Percentiles rank a stretch among this genome's conserved stretches.
These are phyloP conservation scores for Lactarius akahatsu DNA, from an alignment of 768 basidiomycete species.

Conservation along the genomic window DNA sequence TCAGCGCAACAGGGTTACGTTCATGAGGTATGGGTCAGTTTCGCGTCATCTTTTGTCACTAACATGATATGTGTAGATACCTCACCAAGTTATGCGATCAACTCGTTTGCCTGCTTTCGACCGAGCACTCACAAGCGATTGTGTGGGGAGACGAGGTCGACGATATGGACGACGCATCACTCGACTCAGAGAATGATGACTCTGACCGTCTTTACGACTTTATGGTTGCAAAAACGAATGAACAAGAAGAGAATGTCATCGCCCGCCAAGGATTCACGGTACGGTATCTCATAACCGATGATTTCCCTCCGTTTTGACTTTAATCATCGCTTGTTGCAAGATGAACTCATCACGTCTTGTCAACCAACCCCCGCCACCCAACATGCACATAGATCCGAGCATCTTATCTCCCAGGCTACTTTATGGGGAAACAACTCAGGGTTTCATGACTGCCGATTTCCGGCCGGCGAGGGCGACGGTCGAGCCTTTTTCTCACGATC, in stretches of 20 bases:
- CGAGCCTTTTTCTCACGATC: not conserved
- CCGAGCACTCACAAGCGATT: constrained; percentile 46
- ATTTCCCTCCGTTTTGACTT: not conserved
- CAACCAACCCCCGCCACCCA: not conserved
- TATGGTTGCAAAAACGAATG: constrained; percentile 55
- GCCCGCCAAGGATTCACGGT: constrained; percentile 49
- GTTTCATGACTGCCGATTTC: constrained; percentile 25
- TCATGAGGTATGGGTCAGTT: constrained; percentile 52
- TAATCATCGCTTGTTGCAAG: not conserved
- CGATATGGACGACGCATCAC: constrained; percentile 21
- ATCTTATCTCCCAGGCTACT: constrained; percentile 19
- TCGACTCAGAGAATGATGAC: constrained; percentile 44
- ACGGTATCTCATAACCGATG: constrained; percentile 14
- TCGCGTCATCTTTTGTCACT: not conserved
- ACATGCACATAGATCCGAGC: not conserved
- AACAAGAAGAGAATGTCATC: constrained; percentile 53
- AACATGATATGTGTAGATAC: constrained; percentile 6
- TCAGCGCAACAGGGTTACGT: constrained; percentile 54
- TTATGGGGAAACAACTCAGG: constrained; percentile 30
- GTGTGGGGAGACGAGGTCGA: constrained; percentile 44
- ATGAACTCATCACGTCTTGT: constrained; percentile 9
- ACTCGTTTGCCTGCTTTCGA: constrained; percentile 49
- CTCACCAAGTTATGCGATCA: constrained; percentile 46
- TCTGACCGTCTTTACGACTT: constrained; percentile 53
- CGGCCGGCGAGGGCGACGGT: constrained; percentile 1